Evolutionary conservation across 2,329 filamentous ascomycete species (phyloP).

Genomic region (Tolypocladium endophyticum): DNA sequence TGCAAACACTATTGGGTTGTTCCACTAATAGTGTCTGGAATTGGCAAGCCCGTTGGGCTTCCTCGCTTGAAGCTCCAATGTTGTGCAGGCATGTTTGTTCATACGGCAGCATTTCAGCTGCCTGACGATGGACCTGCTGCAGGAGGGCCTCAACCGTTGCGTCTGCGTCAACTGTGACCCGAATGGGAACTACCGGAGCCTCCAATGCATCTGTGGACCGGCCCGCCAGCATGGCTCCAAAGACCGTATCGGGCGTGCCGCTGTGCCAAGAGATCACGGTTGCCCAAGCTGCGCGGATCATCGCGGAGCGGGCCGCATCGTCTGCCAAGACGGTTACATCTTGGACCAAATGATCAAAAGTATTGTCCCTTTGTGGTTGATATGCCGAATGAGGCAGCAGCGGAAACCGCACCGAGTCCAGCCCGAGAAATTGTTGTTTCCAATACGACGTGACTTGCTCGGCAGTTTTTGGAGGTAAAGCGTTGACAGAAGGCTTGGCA

Average conservation of each 20-base stretch:
- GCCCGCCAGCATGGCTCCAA: neutral
- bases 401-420: neutral
- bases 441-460: neutral
- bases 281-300: neutral
- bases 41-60: slow-evolving; percentile 1
- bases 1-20: slow-evolving; percentile 1
- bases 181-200: neutral
- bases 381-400: neutral
- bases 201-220: neutral
- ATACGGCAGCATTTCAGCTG: slow-evolving; percentile 2
- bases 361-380: neutral
- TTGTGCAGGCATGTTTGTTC: slow-evolving; percentile 6
- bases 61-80: slow-evolving; percentile 1
- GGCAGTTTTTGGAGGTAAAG: neutral
- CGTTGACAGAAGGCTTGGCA: neutral
- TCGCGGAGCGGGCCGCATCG: neutral
- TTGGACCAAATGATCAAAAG: neutral
- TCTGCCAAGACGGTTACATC: neutral
- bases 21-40: slow-evolving; percentile 8
- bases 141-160: slow-evolving; percentile 12
- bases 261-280: neutral
- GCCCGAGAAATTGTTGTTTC: neutral
- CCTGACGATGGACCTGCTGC: slow-evolving; percentile 12
- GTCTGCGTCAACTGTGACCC: neutral
- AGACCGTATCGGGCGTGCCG: neutral